phyloP scores from a whole-genome alignment of 352 stramenopile genomes.

The Pythium aquatile region DNA sequence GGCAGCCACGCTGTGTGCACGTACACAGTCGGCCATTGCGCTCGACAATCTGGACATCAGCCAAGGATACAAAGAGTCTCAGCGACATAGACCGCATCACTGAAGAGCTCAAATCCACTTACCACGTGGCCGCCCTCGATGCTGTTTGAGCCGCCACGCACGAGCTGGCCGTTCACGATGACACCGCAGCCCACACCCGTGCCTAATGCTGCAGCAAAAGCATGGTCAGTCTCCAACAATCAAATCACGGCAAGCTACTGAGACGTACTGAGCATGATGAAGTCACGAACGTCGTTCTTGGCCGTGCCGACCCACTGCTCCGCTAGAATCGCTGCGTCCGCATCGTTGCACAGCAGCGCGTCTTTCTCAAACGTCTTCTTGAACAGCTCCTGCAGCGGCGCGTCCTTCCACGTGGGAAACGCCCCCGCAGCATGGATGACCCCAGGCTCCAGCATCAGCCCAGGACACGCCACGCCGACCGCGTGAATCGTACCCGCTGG shows the following conservation, averaged over 20 bases:
- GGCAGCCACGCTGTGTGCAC: constrained; percentile 70
- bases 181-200: constrained; percentile 73
- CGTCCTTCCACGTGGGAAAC: constrained; percentile 66
- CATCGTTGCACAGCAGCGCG: constrained; percentile 70
- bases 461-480: constrained; percentile 66
- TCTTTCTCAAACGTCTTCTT: constrained; percentile 36
- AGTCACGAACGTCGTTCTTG: constrained; percentile 54
- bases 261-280: constrained; percentile 82
- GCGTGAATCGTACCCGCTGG: constrained; percentile 29
- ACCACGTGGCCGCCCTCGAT: constrained; percentile 85
- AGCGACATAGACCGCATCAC: neutral
- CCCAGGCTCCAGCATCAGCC: constrained; percentile 44
- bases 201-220: constrained; percentile 47
- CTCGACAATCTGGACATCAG: constrained; percentile 62
- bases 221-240: neutral
- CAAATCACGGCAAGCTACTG: neutral
- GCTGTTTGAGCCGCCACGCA: constrained; percentile 60
- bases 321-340: constrained; percentile 75
- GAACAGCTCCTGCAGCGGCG: constrained; percentile 59
- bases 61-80: neutral
- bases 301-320: constrained; percentile 80
- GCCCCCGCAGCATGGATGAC: constrained; percentile 67
- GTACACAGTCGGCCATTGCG: constrained; percentile 72
- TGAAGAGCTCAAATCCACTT: constrained; percentile 3
- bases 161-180: constrained; percentile 59